Percentiles rank a stretch among this genome's conserved stretches.
Evolutionary conservation across 1,284 basidiomycete genomes (phyloP).

Genomic region (Neolentinus lepideus): DNA sequence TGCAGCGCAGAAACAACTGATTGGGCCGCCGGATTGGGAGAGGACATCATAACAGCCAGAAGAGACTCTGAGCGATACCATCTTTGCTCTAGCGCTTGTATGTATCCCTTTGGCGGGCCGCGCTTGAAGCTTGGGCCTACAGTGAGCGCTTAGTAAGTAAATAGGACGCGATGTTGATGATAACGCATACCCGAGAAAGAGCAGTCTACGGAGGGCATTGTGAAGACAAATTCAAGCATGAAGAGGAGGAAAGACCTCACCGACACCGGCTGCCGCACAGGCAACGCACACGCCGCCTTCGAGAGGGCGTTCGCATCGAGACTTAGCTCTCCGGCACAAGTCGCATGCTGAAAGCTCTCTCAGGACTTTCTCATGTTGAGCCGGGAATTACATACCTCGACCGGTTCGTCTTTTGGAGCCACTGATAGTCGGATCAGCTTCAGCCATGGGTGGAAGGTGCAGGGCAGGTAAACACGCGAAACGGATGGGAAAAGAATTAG

Average conservation of each 20-base stretch:
- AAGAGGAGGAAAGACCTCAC: conserved; percentile 29
- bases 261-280: conserved; percentile 52
- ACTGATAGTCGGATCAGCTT: too few species aligned
- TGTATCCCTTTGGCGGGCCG: conserved; percentile 86
- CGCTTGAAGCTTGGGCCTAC: conserved; percentile 76
- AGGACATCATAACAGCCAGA: conserved; percentile 70
- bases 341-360: conserved; percentile 54
- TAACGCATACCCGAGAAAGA: background rate
- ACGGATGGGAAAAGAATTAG: too few species aligned
- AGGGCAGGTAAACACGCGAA: too few species aligned
- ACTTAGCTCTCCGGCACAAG: conserved; percentile 81
- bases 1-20: conserved; percentile 61
- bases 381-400: too few species aligned
- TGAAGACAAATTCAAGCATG: background rate
- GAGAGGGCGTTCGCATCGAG: conserved; percentile 67
- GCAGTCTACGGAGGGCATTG: background rate
- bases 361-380: too few species aligned
- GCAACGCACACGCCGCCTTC: conserved; percentile 58
- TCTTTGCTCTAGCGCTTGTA: conserved; percentile 82
- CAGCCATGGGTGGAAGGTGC: too few species aligned
- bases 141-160: background rate
- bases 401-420: too few species aligned
- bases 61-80: conserved; percentile 87
- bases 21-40: conserved; percentile 64
- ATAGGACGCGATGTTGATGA: background rate